Conservation (phyloP, 331 rosid genomes). For the Malus hybrid region DNA sequence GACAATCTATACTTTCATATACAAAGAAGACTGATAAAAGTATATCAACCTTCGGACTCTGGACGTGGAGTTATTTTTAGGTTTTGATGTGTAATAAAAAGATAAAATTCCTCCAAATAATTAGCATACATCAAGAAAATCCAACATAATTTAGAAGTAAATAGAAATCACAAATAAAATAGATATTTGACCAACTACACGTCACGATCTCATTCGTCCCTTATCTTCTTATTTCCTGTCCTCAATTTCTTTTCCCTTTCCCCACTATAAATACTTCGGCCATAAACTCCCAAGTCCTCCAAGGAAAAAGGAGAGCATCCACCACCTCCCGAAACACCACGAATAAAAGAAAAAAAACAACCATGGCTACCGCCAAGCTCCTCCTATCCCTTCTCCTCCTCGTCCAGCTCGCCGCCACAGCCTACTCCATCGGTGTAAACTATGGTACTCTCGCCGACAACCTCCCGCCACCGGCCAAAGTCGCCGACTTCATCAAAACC, state of each 20-base stretch:
- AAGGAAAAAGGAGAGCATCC: neutral
- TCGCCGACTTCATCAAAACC: slow-evolving; percentile 59
- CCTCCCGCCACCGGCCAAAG: slow-evolving; percentile 58
- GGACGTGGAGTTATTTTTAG: neutral
- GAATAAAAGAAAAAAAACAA: neutral
- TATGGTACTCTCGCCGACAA: slow-evolving; percentile 79
- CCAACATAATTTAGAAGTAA: neutral
- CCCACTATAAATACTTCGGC: neutral
- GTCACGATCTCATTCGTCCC: neutral
- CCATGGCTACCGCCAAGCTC: neutral
- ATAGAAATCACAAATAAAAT: neutral
- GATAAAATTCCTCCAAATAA: neutral
- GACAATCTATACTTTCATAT: rapidly evolving
- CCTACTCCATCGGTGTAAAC: slow-evolving; percentile 63
- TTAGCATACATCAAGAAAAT: neutral
- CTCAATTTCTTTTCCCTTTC: neutral
- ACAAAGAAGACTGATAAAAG: too few relatives aligned
- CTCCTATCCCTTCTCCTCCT: slow-evolving; percentile 28
- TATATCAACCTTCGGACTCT: too few relatives aligned
- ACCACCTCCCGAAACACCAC: neutral
- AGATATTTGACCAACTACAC: neutral
- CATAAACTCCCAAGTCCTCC: neutral
- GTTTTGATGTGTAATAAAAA: neutral
- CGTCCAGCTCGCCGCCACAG: slow-evolving; percentile 32
- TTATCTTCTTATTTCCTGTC: neutral